These are phyloP conservation scores for Bretziella fagacearum DNA, from an alignment of 2,329 filamentous ascomycete species.

Conservation along the genomic window DNA sequence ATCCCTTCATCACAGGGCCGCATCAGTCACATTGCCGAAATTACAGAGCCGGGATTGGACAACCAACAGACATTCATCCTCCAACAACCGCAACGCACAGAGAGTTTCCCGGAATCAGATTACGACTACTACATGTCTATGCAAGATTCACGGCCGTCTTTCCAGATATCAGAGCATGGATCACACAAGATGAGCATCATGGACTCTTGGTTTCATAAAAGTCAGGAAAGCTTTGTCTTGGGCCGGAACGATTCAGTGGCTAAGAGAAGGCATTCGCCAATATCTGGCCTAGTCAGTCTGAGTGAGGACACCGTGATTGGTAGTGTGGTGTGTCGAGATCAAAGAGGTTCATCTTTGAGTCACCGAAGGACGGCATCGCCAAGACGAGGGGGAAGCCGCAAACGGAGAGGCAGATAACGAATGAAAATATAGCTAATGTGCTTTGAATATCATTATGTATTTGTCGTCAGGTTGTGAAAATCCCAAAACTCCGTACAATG, in stretches of 20 bases:
- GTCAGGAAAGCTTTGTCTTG: conserved; percentile 21
- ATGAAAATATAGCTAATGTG: neutral
- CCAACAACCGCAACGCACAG: neutral
- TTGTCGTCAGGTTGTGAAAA: conserved; percentile 3
- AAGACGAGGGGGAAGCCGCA: neutral
- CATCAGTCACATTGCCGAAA: conserved; percentile 1
- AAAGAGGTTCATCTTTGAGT: neutral
- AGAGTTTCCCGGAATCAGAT: conserved; percentile 7
- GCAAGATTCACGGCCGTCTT: neutral
- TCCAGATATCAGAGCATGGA: neutral
- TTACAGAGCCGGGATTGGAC: neutral
- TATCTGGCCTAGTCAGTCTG: neutral
- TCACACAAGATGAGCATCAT: neutral
- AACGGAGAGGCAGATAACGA: neutral
- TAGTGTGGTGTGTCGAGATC: neutral
- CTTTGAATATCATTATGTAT: conserved; percentile 3
- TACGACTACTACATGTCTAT: conserved; percentile 4
- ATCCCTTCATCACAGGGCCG: neutral
- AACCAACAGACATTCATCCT: neutral
- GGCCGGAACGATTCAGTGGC: conserved; percentile 20
- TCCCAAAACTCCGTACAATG: conserved; percentile 10
- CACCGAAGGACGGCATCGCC: neutral
- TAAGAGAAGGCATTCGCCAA: neutral
- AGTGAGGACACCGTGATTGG: neutral
- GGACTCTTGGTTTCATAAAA: conserved; percentile 17